phyloP scores from a whole-genome alignment of 148 eudicot species.

The Cornus kousa region DNA sequence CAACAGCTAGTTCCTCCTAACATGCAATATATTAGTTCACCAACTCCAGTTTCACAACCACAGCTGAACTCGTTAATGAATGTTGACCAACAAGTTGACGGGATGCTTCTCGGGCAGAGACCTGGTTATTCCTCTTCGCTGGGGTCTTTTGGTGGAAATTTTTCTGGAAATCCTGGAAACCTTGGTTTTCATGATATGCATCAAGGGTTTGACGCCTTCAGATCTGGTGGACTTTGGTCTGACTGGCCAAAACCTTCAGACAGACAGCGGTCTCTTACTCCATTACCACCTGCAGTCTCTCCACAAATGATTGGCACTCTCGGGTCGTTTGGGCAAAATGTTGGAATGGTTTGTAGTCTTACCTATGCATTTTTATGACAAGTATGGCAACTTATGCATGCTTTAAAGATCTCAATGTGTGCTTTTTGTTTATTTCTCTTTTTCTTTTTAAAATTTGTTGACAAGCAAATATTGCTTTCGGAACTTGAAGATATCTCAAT shows the following conservation, averaged over 20 bases:
- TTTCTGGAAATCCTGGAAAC: conserved; percentile 10
- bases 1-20: conserved; percentile 12
- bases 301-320: neutral
- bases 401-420: conserved; percentile 6
- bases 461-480: neutral
- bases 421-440: neutral
- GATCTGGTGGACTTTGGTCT: conserved; percentile 11
- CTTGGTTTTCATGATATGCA: conserved; percentile 12
- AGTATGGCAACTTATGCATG: neutral
- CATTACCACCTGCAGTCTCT: conserved; percentile 16
- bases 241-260: conserved; percentile 12
- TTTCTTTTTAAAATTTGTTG: neutral
- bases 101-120: conserved; percentile 5
- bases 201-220: conserved; percentile 9
- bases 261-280: conserved; percentile 8
- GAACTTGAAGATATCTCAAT: neutral
- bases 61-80: conserved; percentile 9
- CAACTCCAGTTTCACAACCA: conserved; percentile 11
- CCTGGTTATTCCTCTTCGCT: conserved; percentile 13
- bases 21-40: conserved; percentile 10
- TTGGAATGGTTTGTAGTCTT: conserved; percentile 10
- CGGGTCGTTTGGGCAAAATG: conserved; percentile 13
- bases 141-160: conserved; percentile 12
- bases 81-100: conserved; percentile 16
- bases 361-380: neutral